phyloP scores from a whole-genome alignment of 1,284 basidiomycete species.

The Ceratobasidium papillatum region DNA sequence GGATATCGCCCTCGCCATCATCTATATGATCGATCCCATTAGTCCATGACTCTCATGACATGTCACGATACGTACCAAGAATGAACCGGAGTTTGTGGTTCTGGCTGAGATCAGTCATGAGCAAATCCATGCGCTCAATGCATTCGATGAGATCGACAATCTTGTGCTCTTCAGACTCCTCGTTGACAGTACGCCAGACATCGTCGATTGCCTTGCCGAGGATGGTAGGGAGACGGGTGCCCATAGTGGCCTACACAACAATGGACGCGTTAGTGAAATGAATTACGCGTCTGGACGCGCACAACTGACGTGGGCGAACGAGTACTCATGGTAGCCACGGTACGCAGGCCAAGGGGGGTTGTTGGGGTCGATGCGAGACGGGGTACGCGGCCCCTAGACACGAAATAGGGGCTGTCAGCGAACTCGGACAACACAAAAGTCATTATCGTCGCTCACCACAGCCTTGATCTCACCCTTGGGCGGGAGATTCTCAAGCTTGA shows the following conservation, averaged over 20 bases:
- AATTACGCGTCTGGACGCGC: neutral
- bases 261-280: constrained; percentile 1
- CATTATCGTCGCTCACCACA: constrained; percentile 1
- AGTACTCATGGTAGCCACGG: constrained; percentile 95
- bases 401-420: neutral
- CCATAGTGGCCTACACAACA: constrained; percentile 76
- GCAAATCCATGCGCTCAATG: constrained; percentile 84
- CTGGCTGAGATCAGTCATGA: constrained; percentile 82
- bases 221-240: constrained; percentile 92
- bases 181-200: constrained; percentile 88
- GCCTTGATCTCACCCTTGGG: constrained; percentile 40
- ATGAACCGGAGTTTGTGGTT: constrained; percentile 86
- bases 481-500: constrained; percentile 41
- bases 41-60: neutral
- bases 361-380: constrained; percentile 72
- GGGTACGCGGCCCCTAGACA: constrained; percentile 40
- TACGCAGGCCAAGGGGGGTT: constrained; percentile 97
- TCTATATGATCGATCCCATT: constrained; percentile 56
- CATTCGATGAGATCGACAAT: constrained; percentile 88
- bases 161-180: constrained; percentile 81
- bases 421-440: neutral
- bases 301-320: constrained; percentile 76
- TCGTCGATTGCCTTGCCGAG: constrained; percentile 97
- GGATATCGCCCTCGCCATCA: constrained; percentile 92
- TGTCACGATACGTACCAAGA: constrained; percentile 51